Base-by-base conservation (phyloP, 2,329 filamentous ascomycete species). In the Pseudopyricularia cyperi region DNA sequence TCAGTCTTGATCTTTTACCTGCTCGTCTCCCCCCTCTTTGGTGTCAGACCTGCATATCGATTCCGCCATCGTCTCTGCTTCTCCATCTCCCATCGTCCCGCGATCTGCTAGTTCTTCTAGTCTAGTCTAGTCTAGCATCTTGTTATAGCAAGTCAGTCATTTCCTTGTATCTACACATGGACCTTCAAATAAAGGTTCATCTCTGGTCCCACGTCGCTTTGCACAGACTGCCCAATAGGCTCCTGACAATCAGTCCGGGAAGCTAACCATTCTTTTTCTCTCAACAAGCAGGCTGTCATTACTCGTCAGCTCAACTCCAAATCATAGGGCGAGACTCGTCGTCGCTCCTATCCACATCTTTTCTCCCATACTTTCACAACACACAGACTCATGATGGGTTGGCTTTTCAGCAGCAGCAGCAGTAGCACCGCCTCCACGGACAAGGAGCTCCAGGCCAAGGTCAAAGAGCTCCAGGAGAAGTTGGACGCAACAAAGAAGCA, bases 381-480 rank as follows among this genome's bases (percentile, higher is more conserved):
- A 30, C 39, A 44, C n/a, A 44, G 4, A 35, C 39, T 24, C 39
- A 51, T 15, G 9, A 51, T 51, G 39, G 37, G 37, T 15, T 33
- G 39, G 39, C 22, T 28, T 8, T 46, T 51, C 26, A 46, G 42
- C 48, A 35, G 48, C 49, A 39, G 49, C 33, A 22, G 30, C 28
- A 46, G 37, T 22, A 44, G 39, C 39, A 24, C 19, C 39, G 14
- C 39, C 2, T 19, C 17, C 35, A 26, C 37, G 24, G n/a, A 14
- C 35, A 51, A 42, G 49, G 50, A 51, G 15, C 50, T 51, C 26
- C 50, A 51, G 50, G 17, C 37, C 11, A 46, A 51, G 50, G 24
- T 51, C 37, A 34, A 34, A 26, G 50, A 51, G 50, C 37, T 51
- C 30, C n/a, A 46, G 37, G 39, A 33, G 26, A 30, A 51, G 50